Percentiles rank a stretch among this genome's conserved stretches.
Evolutionary conservation across 2,329 filamentous ascomycete species (phyloP).

Genomic region (Boeremia exigua): DNA sequence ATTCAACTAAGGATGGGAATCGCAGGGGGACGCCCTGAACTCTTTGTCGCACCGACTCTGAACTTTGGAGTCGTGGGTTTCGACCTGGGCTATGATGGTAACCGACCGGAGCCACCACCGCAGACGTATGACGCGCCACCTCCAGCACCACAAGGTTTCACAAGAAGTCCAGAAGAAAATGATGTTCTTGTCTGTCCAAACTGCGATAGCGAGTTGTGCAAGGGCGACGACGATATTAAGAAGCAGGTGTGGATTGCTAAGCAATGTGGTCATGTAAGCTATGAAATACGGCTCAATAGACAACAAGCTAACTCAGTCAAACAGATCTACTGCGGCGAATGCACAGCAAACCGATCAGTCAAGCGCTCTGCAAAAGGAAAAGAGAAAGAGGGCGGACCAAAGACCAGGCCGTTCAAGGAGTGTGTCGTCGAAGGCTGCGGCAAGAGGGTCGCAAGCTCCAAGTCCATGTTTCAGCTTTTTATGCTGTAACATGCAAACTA

Average conservation of each 20-base stretch:
- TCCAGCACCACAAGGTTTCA: constrained; percentile 78
- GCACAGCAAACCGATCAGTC: constrained; percentile 50
- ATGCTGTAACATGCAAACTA: constrained; percentile 32
- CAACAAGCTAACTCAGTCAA: constrained; percentile 6
- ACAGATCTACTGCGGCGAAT: constrained; percentile 62
- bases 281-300: not conserved
- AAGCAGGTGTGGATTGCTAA: constrained; percentile 93
- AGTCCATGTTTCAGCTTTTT: constrained; percentile 51
- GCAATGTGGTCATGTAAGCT: constrained; percentile 85
- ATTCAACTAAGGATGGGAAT: constrained; percentile 31
- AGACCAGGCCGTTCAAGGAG: constrained; percentile 50
- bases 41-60: constrained; percentile 31
- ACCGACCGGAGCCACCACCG: constrained; percentile 34
- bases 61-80: constrained; percentile 55
- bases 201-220: constrained; percentile 82
- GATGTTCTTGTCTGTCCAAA: constrained; percentile 82
- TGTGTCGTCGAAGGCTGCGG: constrained; percentile 56
- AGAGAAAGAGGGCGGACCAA: constrained; percentile 35
- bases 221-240: constrained; percentile 70
- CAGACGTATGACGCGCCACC: constrained; percentile 67
- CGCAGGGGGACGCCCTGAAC: not conserved
- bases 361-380: constrained; percentile 50
- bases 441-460: constrained; percentile 41
- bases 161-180: constrained; percentile 74
- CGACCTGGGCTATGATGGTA: constrained; percentile 46